These are phyloP conservation scores for Lolium rigidum DNA, from an alignment of 176 grass and related monocot genomes.

Conservation along the genomic window DNA sequence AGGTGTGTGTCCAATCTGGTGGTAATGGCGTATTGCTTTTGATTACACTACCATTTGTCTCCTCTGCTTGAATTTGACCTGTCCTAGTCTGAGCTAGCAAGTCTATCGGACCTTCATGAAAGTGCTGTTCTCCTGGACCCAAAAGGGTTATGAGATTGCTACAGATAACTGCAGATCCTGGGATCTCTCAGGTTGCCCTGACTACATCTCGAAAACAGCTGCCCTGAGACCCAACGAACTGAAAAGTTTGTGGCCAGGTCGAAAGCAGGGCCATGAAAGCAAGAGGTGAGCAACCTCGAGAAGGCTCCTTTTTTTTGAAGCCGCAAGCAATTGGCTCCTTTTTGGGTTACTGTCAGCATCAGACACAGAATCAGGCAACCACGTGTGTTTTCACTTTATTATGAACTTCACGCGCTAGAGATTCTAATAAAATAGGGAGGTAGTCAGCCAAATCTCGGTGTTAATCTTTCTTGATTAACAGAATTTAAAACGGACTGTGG, in stretches of 20 bases:
- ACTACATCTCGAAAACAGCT: not conserved
- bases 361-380: not conserved
- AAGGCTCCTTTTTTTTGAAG: no score
- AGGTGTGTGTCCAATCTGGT: not conserved
- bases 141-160: slow-evolving; percentile 19
- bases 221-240: not conserved
- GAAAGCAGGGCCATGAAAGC: slow-evolving; percentile 25
- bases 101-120: not conserved
- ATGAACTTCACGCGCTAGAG: no score
- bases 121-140: not conserved
- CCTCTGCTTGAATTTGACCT: not conserved
- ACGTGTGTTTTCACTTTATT: not conserved
- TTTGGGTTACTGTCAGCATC: not conserved
- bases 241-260: not conserved
- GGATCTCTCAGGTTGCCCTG: not conserved
- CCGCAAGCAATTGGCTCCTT: slow-evolving; percentile 15
- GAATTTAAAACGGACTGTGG: no score
- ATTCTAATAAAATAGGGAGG: not conserved
- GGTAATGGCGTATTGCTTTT: not conserved
- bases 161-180: not conserved
- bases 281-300: not conserved
- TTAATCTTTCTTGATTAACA: not conserved
- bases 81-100: not conserved
- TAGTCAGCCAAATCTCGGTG: not conserved
- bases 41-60: not conserved